Base-by-base conservation (phyloP, 495 filamentous ascomycete species). In the Neurospora sp. region DNA sequence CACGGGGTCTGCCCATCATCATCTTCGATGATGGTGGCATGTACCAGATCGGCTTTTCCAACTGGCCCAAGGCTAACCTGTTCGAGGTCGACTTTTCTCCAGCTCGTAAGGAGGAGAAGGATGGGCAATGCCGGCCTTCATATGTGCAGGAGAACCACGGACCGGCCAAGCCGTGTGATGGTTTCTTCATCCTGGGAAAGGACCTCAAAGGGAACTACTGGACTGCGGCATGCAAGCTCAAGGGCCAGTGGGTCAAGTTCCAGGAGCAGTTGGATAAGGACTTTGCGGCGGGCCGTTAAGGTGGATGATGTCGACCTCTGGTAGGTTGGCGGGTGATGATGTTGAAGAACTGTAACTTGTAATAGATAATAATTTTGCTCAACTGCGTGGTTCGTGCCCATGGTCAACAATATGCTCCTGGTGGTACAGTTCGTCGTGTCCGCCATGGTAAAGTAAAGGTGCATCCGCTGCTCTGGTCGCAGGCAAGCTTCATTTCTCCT, bases 151-250 rank as follows among this genome's bases (percentile, higher is more conserved):
- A 79, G 22, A 82, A 78, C 69, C 81, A 81, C 27, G 75, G 74
- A 7, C 76, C 78, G 8, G 71, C 79, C 68, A 79, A 79, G 31
- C 74, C 75, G 7, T 72, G 73, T 42, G 74, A 81, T 68, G 81
- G 79, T 53, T 80, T 82, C 75, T 76, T 80, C 39, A 81, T 87
- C 31, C 70, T 87, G 10, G 86, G 86, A 1, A 85, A 86, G 76
- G 85, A 87, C 73, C 76, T 74, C 16, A 80, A 81, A 39, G 86
- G 84, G 2, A 86, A 87, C 74, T 88, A 85, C 68, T 86, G 84
- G 86, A 72, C 83, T 8, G 75, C 77, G 2, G 82, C 82, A 8
- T 82, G 75, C 70, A 76, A 83, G 77, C 70, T 76, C 20, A 78
- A 72, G 71, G 77, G 80, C 1, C 73, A 78, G 9, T 84, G 82